Conservation (phyloP, 2,329 filamentous ascomycete species). For the Fusarium temperatum region DNA sequence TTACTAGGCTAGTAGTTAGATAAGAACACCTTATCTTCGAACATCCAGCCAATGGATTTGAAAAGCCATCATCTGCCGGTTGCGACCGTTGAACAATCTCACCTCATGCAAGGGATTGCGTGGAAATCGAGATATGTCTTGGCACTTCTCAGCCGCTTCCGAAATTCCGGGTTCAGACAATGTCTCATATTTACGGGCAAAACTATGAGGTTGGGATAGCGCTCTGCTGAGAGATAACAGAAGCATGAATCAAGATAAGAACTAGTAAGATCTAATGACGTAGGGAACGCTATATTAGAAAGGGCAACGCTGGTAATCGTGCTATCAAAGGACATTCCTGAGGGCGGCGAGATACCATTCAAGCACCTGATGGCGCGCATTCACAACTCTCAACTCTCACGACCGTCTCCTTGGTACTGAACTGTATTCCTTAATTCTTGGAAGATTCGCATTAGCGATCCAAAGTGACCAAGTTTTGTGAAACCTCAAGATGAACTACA, state of each 20-base stretch:
- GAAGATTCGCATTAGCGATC: background rate
- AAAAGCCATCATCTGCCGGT: background rate
- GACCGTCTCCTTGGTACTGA: background rate
- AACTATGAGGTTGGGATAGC: background rate
- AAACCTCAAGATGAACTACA: background rate
- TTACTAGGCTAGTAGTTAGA: background rate
- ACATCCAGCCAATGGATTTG: background rate
- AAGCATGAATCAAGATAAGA: background rate
- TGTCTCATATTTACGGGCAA: background rate
- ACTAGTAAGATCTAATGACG: background rate
- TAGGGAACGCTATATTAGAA: background rate
- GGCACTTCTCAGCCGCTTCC: constrained; percentile 7
- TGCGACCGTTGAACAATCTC: constrained; percentile 11
- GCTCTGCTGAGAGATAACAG: background rate
- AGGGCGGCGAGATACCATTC: background rate
- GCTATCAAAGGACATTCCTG: background rate
- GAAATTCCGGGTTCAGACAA: background rate
- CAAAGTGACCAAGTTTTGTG: background rate
- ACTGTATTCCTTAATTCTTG: background rate
- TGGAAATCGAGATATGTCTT: background rate
- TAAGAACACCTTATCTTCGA: background rate
- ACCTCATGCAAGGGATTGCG: background rate
- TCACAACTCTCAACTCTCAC: background rate
- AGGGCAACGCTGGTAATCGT: background rate
- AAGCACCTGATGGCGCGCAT: background rate